These are phyloP conservation scores for Neurospora sp. DNA, from an alignment of 495 filamentous ascomycete species.

Conservation along the genomic window DNA sequence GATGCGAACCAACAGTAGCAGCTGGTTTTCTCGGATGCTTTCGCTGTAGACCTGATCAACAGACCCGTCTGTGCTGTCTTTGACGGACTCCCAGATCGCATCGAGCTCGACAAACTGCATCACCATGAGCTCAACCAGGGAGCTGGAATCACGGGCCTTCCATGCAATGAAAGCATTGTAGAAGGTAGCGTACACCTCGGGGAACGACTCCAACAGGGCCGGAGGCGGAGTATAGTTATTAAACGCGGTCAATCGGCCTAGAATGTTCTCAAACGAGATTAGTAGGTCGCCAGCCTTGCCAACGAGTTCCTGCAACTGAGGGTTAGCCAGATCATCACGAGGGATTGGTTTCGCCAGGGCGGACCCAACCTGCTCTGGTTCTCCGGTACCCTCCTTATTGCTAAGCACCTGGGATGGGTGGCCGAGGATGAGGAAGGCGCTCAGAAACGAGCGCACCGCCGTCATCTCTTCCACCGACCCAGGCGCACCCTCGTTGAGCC, in stretches of 20 bases:
- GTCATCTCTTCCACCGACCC: constrained; percentile 65
- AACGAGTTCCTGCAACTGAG: constrained; percentile 64
- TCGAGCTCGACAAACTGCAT: constrained; percentile 92
- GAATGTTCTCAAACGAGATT: constrained; percentile 67
- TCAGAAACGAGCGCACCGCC: constrained; percentile 80
- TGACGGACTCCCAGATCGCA: constrained; percentile 92
- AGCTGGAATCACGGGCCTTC: constrained; percentile 85
- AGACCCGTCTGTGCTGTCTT: constrained; percentile 73
- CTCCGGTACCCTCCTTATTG: constrained; percentile 59
- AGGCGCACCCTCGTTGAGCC: constrained; percentile 58
- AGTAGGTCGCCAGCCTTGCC: constrained; percentile 79
- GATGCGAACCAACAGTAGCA: constrained; percentile 76
- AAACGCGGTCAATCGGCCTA: constrained; percentile 42
- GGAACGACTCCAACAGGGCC: constrained; percentile 49
- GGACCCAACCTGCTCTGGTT: constrained; percentile 59
- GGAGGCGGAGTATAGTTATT: constrained; percentile 50
- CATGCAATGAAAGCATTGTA: constrained; percentile 88
- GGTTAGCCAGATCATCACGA: constrained; percentile 44
- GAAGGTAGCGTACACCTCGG: constrained; percentile 68
- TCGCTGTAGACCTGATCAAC: constrained; percentile 84
- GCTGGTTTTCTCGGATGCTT: constrained; percentile 88
- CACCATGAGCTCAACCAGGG: constrained; percentile 88
- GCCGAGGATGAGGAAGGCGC: constrained; percentile 83
- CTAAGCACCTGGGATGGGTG: constrained; percentile 87
- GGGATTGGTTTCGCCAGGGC: constrained; percentile 35